Evolutionary conservation across 306 rosid species (phyloP), one percentile per base, ranked within the genome.

Genomic region (Gastrolobium villosum): DNA sequence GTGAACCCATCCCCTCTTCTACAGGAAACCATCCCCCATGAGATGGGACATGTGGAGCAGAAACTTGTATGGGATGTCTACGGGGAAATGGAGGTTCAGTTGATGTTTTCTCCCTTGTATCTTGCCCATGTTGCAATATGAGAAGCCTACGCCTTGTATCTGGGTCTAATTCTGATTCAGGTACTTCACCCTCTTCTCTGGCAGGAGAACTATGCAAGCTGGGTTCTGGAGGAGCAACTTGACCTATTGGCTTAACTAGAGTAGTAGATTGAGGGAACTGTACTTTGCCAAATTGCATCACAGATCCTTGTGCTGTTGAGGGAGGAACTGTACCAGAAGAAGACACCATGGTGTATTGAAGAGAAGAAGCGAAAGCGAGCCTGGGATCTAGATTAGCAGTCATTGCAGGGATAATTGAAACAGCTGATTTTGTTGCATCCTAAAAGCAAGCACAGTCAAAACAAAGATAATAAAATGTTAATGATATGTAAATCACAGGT

Each of bases 101-200:
- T 43, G 92, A 74, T 4, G 74, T 48, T 20, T 57, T 72, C 45
- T 93, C 97, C 74, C 97, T 89, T 55, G 81, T 87, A 86, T 93
- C 97, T 87, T 90, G 96, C 61, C 97, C 97, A 71, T 93, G 97
- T 86, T 93, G 97, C 89, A 93, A 78, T 77, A 93, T 93, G 72
- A 93, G 94, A 77, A 93, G 96, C 87, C 97, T 93, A 45, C 97
- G 88, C 86, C 97, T 87, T 44, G 97, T 93, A 85, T 93, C 97
- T 56, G 96, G 97, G 68, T 93, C 96, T 78, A 93, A 80, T 79
- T 93, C 97, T 63, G 97, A 93, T 87, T 93, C 97, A 37, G 96
- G 96, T 30, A 93, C 97, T 82, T 93, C 97, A 6, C 97, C 97
- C 81, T 93, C 97, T 83, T 93, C 97, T 85, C 97, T 87, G 70